Conservation (phyloP, 768 basidiomycete genomes). For the Psilocybe cyanescens region DNA sequence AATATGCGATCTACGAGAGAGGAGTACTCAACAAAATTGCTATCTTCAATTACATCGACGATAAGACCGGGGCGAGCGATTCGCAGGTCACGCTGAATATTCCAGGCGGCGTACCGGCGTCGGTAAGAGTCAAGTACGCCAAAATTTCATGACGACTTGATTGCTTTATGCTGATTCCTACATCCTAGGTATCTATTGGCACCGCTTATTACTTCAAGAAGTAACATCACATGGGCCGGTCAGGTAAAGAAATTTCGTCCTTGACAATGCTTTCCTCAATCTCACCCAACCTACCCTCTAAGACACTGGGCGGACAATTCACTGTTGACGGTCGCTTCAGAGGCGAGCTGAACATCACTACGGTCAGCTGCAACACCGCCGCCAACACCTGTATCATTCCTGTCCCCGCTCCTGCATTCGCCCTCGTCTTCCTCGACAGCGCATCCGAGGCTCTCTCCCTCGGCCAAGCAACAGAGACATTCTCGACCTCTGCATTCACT, state of each 20-base stretch:
- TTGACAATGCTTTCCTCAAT: neutral
- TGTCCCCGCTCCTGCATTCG: constrained; percentile 73
- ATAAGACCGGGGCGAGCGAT: constrained; percentile 56
- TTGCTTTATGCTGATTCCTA: neutral
- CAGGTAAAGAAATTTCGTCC: constrained; percentile 48
- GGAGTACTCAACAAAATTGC: constrained; percentile 62
- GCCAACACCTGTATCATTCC: constrained; percentile 59
- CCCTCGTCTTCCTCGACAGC: constrained; percentile 69
- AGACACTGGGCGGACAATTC: constrained; percentile 67
- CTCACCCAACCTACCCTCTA: neutral
- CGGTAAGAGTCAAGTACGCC: constrained; percentile 56
- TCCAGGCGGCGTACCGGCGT: constrained; percentile 44
- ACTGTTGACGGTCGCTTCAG: constrained; percentile 69
- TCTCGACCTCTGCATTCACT: constrained; percentile 61
- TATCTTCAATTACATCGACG: constrained; percentile 75
- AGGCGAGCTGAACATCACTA: constrained; percentile 57
- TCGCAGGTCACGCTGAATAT: constrained; percentile 50
- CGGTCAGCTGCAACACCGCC: constrained; percentile 59
- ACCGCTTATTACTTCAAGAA: constrained; percentile 57
- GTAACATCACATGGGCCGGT: constrained; percentile 77
- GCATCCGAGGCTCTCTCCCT: constrained; percentile 16
- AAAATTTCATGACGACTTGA: neutral
- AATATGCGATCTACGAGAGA: constrained; percentile 78
- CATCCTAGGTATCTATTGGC: constrained; percentile 57
- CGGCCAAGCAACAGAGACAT: constrained; percentile 42